Percentiles rank a stretch among this genome's conserved stretches.
phyloP scores from a whole-genome alignment of 2,329 filamentous ascomycete genomes.

The Pseudogymnoascus sp. region DNA sequence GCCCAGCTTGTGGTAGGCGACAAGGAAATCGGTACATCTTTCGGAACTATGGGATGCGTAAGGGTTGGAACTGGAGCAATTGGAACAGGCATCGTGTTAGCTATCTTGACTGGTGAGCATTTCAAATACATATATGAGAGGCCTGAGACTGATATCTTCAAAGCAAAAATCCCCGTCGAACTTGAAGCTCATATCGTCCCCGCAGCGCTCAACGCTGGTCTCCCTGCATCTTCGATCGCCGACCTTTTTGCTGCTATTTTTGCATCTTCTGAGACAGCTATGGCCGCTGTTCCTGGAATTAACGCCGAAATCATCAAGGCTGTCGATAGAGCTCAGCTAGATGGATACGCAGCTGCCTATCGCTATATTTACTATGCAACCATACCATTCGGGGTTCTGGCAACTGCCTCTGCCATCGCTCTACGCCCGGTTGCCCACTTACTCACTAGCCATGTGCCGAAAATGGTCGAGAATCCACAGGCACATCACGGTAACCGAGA shows the following conservation, averaged over 20 bases:
- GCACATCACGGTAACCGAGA: not conserved
- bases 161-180: not conserved
- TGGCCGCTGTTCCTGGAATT: constrained; percentile 10
- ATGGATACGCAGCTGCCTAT: not conserved
- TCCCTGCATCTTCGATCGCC: constrained; percentile 2
- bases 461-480: not conserved
- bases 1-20: not conserved
- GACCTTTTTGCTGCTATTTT: not conserved
- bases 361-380: not conserved
- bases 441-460: not conserved
- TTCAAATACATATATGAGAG: not conserved
- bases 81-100: not conserved
- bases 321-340: not conserved
- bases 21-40: not conserved
- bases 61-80: not conserved
- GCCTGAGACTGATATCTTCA: not conserved
- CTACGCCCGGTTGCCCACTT: not conserved
- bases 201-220: constrained; percentile 13
- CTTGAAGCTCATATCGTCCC: constrained; percentile 12
- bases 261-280: not conserved
- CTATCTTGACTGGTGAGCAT: not conserved
- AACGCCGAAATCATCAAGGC: constrained; percentile 9
- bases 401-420: not conserved
- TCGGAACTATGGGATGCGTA: not conserved
- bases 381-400: not conserved